These are phyloP conservation scores for Butyriboletus appendiculatus DNA, from an alignment of 1,284 basidiomycete species.

Conservation along the genomic window DNA sequence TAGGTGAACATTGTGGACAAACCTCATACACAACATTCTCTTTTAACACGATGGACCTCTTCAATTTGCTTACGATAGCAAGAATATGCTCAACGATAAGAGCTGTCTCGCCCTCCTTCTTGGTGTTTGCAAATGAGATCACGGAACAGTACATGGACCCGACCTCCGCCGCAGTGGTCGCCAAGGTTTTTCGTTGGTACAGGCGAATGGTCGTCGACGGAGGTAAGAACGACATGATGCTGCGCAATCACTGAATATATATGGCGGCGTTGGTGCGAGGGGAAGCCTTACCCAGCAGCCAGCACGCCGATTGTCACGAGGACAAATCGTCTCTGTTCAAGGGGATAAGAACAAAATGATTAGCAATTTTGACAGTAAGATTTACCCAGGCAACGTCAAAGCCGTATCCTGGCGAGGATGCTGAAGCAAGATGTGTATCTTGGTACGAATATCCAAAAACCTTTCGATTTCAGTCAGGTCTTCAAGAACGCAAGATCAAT, in stretches of 20 bases:
- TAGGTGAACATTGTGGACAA: conserved; percentile 1
- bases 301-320: conserved; percentile 62
- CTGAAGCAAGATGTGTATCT: conserved; percentile 47
- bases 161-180: conserved; percentile 62
- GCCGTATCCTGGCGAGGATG: conserved; percentile 57
- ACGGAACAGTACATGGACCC: conserved; percentile 68
- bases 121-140: conserved; percentile 61
- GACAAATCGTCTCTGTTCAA: conserved; percentile 56
- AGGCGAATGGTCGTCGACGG: conserved; percentile 67
- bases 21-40: conserved; percentile 71
- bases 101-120: conserved; percentile 45
- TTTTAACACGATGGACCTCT: conserved; percentile 53
- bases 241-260: conserved; percentile 29
- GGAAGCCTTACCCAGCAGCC: conserved; percentile 56
- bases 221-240: conserved; percentile 68
- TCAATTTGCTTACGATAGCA: conserved; percentile 66
- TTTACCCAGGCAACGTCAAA: conserved; percentile 65
- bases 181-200: conserved; percentile 64
- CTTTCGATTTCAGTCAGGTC: conserved; percentile 33
- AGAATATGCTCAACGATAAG: conserved; percentile 58
- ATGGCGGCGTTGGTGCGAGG: background rate
- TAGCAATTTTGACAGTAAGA: background rate
- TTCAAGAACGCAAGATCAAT: background rate
- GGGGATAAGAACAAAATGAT: background rate
- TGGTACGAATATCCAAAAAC: conserved; percentile 76